phyloP scores from a whole-genome alignment of 2,329 filamentous ascomycete species.

The Fonsecaea pedrosoi region DNA sequence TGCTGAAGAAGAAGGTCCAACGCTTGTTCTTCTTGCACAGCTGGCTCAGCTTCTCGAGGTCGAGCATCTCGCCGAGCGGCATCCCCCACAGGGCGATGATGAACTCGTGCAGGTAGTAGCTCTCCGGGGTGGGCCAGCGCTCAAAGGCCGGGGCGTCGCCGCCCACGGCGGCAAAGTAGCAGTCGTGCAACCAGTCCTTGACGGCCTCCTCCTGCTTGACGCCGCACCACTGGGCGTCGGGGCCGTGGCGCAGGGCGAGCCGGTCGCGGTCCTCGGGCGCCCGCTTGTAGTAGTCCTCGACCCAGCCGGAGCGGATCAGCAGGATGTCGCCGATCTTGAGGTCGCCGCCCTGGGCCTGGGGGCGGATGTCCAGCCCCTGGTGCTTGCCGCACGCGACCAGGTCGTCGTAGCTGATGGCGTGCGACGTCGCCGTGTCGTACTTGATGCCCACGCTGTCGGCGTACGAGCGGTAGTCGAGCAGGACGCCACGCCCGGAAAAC shows the following conservation, averaged over 20 bases:
- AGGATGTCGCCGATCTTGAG: slow-evolving; percentile 69
- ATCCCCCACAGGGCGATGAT: slow-evolving; percentile 54
- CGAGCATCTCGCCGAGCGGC: slow-evolving; percentile 55
- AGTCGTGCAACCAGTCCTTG: slow-evolving; percentile 72
- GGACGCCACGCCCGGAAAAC: slow-evolving; percentile 51
- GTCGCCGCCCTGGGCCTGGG: slow-evolving; percentile 60
- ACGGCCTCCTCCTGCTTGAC: slow-evolving; percentile 62
- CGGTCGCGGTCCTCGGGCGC: slow-evolving; percentile 44
- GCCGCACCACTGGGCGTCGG: slow-evolving; percentile 54
- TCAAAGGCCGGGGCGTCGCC: slow-evolving; percentile 71
- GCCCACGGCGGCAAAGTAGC: slow-evolving; percentile 70
- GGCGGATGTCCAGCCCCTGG: slow-evolving; percentile 68
- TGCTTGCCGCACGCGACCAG: slow-evolving; percentile 65
- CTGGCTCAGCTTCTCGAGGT: slow-evolving; percentile 49
- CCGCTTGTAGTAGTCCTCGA: slow-evolving; percentile 62
- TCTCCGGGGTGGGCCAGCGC: slow-evolving; percentile 60
- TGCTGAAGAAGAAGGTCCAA: slow-evolving; percentile 53
- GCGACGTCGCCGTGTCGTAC: slow-evolving; percentile 60
- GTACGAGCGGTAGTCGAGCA: slow-evolving; percentile 55
- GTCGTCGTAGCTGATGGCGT: slow-evolving; percentile 62
- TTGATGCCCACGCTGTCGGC: slow-evolving; percentile 58
- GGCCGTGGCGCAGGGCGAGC: slow-evolving; percentile 48
- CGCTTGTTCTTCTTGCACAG: slow-evolving; percentile 47
- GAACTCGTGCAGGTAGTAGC: slow-evolving; percentile 50
- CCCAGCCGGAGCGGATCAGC: slow-evolving; percentile 68